Conservation (phyloP, 352 stramenopile species). For the Pythium phragmitis region DNA sequence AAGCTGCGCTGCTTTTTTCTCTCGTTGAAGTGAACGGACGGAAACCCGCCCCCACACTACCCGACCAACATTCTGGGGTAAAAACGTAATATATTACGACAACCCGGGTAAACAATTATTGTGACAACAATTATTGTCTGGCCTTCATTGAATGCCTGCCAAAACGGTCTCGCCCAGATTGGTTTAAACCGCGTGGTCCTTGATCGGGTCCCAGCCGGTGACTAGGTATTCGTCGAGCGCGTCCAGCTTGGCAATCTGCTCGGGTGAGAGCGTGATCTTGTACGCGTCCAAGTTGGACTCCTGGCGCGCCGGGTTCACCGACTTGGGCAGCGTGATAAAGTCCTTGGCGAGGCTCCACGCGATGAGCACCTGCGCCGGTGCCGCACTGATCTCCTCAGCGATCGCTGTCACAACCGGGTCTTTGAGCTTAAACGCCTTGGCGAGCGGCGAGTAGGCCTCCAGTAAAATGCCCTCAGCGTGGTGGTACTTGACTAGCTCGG, state of each 20-base stretch:
- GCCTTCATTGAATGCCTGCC: not conserved
- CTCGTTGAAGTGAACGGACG: not conserved
- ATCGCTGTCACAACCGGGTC: constrained; percentile 29
- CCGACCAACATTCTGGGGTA: not conserved
- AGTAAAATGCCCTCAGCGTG: constrained; percentile 42
- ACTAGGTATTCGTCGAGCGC: constrained; percentile 26
- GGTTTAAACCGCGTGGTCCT: constrained; percentile 20
- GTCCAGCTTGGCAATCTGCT: constrained; percentile 29
- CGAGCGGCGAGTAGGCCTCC: constrained; percentile 57
- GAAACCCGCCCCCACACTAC: not conserved
- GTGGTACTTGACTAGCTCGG: constrained; percentile 62
- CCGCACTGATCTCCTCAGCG: constrained; percentile 16
- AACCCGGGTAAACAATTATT: not conserved
- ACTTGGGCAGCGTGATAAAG: constrained; percentile 45
- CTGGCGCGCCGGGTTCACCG: constrained; percentile 30
- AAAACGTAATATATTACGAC: not conserved
- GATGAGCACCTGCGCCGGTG: constrained; percentile 38
- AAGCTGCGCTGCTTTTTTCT: not conserved
- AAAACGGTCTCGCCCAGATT: too few species aligned
- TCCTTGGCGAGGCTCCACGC: constrained; percentile 35
- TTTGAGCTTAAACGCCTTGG: constrained; percentile 28
- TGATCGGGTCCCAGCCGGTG: constrained; percentile 33
- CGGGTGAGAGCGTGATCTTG: constrained; percentile 21
- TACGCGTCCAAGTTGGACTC: constrained; percentile 35
- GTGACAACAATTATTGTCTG: not conserved